Evolutionary conservation across 176 grass and related monocot species (phyloP), one percentile per base, ranked within the genome.

Genomic region (Triticum dicoccoides): DNA sequence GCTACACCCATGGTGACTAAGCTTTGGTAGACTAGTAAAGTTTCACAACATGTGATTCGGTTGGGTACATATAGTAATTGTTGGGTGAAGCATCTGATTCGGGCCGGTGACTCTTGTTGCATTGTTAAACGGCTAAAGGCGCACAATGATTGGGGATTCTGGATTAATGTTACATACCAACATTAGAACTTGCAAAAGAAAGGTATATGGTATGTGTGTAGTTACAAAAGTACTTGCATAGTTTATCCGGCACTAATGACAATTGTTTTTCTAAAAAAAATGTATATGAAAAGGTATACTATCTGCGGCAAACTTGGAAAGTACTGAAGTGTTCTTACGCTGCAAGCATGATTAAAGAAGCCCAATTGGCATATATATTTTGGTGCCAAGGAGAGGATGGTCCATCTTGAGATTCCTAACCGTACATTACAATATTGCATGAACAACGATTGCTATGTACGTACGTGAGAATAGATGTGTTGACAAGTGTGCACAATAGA

Each of bases 111-210:
- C 49, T 76, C 85, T 42, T 73, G 59, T 59, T 44, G 7, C 54
- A 34, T 78, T 41, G 77, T 14, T 70, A 85, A 88, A 73, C 12
- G 12, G 58, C 39, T 82, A 37, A 49, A 88, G 63, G 35, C 30
- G 24, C 84, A 88, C 24, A 86, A 88, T 91, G 82, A 82, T 85
- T 73, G 78, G 34, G 18, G 83, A 85, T 88, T 88, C 78, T 88
- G 29, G 62, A 74, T 23, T 75, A 67, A 83, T 42, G 8, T 88
- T 71, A 73, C 29, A 32, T 52, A 54, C 69, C 63, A 91, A 66
- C 18, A 65, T 82, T 82, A 54, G 15, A 78, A 64, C 18, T 59
- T 47, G 20, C 21, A 34, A 78, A 80, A 85, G 65, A 71, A 42
- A 63, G 37, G 65, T 82, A 29, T 56, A 33, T 77, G 5, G 14